phyloP scores from a whole-genome alignment of 352 stramenopile genomes.

The Globisporangium cylindrosporum region DNA sequence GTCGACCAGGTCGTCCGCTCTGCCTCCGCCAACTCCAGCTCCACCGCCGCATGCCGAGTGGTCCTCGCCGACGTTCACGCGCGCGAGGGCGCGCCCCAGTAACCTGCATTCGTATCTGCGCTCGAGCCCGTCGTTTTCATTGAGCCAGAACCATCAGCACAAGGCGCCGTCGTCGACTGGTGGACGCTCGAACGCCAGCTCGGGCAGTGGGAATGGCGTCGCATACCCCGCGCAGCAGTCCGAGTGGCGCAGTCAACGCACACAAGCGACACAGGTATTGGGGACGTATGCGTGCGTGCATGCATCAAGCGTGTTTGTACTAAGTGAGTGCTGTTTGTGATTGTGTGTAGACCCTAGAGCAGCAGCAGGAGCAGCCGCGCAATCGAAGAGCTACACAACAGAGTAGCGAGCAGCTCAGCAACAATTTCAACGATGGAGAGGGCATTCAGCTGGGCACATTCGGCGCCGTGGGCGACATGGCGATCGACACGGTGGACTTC shows the following conservation, averaged over 20 bases:
- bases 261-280: constrained; percentile 30
- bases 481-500: constrained; percentile 63
- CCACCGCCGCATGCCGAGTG: constrained; percentile 19
- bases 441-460: constrained; percentile 37
- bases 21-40: not conserved
- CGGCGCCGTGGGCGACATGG: constrained; percentile 46
- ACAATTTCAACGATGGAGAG: not conserved
- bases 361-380: not conserved
- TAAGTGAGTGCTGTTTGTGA: not conserved
- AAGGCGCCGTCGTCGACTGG: constrained; percentile 12
- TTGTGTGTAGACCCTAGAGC: not conserved
- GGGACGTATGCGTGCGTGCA: not conserved
- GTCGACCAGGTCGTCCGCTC: constrained; percentile 1
- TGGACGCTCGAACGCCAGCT: constrained; percentile 6
- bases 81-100: constrained; percentile 37
- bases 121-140: constrained; percentile 31
- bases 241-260: constrained; percentile 16
- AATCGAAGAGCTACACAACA: not conserved
- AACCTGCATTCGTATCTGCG: constrained; percentile 38
- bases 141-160: constrained; percentile 21
- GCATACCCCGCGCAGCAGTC: not conserved
- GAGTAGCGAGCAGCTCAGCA: not conserved
- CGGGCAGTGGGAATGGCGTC: not conserved
- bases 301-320: not conserved
- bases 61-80: constrained; percentile 39